Conservation (phyloP, 352 stramenopile genomes). For the Plasmopara viticola region DNA sequence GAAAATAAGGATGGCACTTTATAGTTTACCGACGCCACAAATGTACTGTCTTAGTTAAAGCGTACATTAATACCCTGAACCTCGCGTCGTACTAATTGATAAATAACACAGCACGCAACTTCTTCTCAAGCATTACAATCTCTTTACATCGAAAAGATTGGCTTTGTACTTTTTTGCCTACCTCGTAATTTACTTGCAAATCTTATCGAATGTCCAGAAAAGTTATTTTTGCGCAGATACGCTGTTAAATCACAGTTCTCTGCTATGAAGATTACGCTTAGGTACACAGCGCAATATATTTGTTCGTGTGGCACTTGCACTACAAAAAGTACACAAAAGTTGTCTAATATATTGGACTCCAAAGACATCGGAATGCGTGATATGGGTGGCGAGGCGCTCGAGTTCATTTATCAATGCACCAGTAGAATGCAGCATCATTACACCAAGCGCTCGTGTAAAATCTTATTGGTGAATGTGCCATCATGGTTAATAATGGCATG, state of each 20-base stretch:
- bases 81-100: conserved; percentile 1
- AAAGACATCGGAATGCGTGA: conserved; percentile 73
- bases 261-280: conserved; percentile 78
- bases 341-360: conserved; percentile 69
- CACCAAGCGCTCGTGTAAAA: conserved; percentile 85
- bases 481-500: conserved; percentile 90
- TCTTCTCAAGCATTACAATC: conserved; percentile 77
- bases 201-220: conserved; percentile 36
- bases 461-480: conserved; percentile 89
- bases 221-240: conserved; percentile 52
- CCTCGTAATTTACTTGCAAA: conserved; percentile 7
- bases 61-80: conserved; percentile 16
- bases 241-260: conserved; percentile 79
- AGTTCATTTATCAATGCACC: conserved; percentile 76
- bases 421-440: conserved; percentile 85
- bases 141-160: conserved; percentile 79
- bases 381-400: conserved; percentile 61
- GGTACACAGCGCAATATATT: conserved; percentile 53
- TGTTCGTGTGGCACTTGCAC: conserved; percentile 55
- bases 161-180: conserved; percentile 30
- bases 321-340: conserved; percentile 61
- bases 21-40: conserved; percentile 45
- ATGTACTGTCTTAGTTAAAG: conserved; percentile 56
- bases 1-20: conserved; percentile 66
- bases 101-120: conserved; percentile 57